phyloP scores from a whole-genome alignment of 2,329 filamentous ascomycete genomes.

The Fusarium decemcellulare region DNA sequence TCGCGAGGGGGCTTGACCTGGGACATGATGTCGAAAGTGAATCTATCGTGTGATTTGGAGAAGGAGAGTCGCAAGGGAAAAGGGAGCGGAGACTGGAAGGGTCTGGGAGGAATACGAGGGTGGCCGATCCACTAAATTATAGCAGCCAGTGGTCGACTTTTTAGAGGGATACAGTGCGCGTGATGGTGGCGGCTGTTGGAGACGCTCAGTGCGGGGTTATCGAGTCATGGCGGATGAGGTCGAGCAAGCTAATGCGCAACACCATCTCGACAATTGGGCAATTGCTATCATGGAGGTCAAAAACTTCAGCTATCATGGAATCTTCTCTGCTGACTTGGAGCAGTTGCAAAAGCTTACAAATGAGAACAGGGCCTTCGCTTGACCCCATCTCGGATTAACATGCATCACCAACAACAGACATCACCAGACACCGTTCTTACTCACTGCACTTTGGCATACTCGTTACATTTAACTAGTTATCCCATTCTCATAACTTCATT shows the following conservation, averaged over 20 bases:
- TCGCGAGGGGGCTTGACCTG: conserved; percentile 32
- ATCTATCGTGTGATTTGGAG: conserved; percentile 3
- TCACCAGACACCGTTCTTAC: too few species aligned
- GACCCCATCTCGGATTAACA: too few species aligned
- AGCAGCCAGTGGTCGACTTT: not conserved
- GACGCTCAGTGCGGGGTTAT: not conserved
- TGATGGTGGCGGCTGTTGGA: conserved; percentile 5
- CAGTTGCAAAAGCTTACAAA: too few species aligned
- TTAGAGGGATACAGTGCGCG: conserved; percentile 2
- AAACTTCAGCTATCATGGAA: not conserved
- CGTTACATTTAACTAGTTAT: not conserved
- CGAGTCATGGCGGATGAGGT: not conserved
- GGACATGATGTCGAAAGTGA: not conserved
- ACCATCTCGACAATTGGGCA: not conserved
- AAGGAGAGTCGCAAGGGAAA: conserved; percentile 1
- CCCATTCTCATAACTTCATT: not conserved
- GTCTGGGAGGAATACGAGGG: not conserved
- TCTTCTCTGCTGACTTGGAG: too few species aligned
- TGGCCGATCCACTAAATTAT: conserved; percentile 2
- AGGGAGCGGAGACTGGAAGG: not conserved
- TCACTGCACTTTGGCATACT: too few species aligned
- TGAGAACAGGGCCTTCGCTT: too few species aligned
- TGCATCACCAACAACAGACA: too few species aligned
- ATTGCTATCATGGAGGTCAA: not conserved
- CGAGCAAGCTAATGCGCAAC: not conserved